phyloP scores from a whole-genome alignment of 495 filamentous ascomycete genomes.

The Hamigera avellanea region DNA sequence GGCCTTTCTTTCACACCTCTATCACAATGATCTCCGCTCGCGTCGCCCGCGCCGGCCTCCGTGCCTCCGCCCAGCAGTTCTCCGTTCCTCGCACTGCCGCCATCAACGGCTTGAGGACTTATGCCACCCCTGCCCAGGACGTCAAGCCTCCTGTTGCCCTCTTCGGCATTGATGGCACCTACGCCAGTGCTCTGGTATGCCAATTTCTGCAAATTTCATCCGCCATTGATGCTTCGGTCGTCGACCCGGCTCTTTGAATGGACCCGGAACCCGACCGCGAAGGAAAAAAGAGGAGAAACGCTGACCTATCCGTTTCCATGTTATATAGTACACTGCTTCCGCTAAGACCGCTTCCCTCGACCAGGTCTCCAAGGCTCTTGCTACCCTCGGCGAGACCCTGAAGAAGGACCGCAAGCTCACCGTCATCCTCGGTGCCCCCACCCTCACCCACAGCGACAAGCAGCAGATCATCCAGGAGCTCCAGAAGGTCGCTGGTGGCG shows the following conservation, averaged over 20 bases:
- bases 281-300: background rate
- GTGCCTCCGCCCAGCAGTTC: constrained; percentile 36
- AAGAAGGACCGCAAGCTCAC: constrained; percentile 71
- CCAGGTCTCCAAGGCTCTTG: constrained; percentile 62
- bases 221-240: constrained; percentile 7
- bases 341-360: constrained; percentile 80
- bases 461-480: constrained; percentile 71
- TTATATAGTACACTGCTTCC: constrained; percentile 78
- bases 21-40: constrained; percentile 34
- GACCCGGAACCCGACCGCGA: constrained; percentile 1
- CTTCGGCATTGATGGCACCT: constrained; percentile 94
- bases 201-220: constrained; percentile 8
- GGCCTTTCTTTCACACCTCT: constrained; percentile 12
- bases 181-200: constrained; percentile 93
- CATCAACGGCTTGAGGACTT: constrained; percentile 47
- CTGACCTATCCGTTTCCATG: background rate
- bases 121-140: constrained; percentile 61
- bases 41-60: constrained; percentile 37
- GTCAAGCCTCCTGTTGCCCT: constrained; percentile 79
- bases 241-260: constrained; percentile 7
- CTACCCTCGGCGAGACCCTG: constrained; percentile 55
- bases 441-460: constrained; percentile 68
- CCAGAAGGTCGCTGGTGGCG: constrained; percentile 57
- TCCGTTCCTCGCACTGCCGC: constrained; percentile 33
- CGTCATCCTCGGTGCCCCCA: constrained; percentile 66